A percentile compares a stretch with the other conserved stretches of the same genome.
phyloP scores from a whole-genome alignment of 805 yeast genomes.

The Kodamaea kaohsiungensis region DNA sequence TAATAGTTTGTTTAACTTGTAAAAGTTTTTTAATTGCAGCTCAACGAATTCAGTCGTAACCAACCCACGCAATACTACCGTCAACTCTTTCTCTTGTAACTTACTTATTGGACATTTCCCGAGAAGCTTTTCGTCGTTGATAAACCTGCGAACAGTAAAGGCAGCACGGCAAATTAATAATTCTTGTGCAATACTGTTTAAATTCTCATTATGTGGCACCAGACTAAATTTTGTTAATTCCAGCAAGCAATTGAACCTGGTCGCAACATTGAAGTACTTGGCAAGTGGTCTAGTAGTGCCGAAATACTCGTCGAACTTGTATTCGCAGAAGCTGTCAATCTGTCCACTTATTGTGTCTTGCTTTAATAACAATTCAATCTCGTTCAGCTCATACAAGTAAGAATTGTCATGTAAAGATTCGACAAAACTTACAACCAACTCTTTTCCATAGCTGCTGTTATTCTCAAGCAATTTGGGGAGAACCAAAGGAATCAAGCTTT shows the following conservation, averaged over 20 bases:
- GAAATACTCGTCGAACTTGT: constrained; percentile 50
- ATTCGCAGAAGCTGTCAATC: constrained; percentile 36
- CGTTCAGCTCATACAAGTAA: constrained; percentile 58
- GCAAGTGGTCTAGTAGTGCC: constrained; percentile 62
- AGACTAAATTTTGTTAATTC: constrained; percentile 47
- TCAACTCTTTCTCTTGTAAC: constrained; percentile 65
- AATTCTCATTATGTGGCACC: constrained; percentile 17
- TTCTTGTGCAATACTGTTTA: constrained; percentile 18
- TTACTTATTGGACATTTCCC: constrained; percentile 66
- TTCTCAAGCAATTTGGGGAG: constrained; percentile 36
- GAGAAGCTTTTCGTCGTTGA: constrained; percentile 61
- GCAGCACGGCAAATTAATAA: constrained; percentile 60
- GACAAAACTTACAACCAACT: constrained; percentile 25
- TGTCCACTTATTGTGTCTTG: constrained; percentile 27
- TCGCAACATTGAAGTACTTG: constrained; percentile 42
- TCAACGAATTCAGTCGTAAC: constrained; percentile 1
- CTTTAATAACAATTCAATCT: constrained; percentile 41
- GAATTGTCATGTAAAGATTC: constrained; percentile 59
- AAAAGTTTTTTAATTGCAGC: constrained; percentile 8
- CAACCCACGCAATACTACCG: constrained; percentile 46
- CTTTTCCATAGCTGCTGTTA: constrained; percentile 7
- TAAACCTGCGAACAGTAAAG: constrained; percentile 59
- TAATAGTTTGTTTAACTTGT: constrained; percentile 19
- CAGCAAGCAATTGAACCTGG: constrained; percentile 58
- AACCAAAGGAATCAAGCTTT: constrained; percentile 39